Conservation (phyloP, 2,329 filamentous ascomycete species). For the Alternaria arborescens region DNA sequence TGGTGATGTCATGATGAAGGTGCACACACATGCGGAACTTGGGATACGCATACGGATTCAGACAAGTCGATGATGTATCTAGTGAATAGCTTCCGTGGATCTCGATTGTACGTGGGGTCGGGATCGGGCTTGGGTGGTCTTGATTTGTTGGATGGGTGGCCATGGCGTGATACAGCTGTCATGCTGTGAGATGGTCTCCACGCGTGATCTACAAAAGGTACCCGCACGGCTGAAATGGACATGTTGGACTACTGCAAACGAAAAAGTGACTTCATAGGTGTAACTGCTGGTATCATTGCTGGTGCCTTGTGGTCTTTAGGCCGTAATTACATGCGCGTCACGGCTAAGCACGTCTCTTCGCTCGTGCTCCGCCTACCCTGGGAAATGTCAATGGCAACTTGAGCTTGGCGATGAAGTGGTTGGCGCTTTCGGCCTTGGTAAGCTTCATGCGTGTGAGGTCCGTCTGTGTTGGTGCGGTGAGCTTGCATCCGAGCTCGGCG, state of each 20-base stretch:
- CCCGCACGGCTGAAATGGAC: background rate
- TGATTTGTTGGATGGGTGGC: background rate
- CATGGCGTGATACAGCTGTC: conserved; percentile 12
- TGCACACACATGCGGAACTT: background rate
- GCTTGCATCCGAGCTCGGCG: conserved; percentile 75
- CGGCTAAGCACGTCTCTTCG: conserved; percentile 20
- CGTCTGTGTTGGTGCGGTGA: conserved; percentile 58
- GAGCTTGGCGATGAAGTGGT: conserved; percentile 73
- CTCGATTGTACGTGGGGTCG: background rate
- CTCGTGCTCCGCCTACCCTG: conserved; percentile 56
- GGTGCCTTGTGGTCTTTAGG: background rate
- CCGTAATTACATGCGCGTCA: conserved; percentile 5
- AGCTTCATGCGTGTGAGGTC: conserved; percentile 63
- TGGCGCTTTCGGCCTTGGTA: conserved; percentile 67
- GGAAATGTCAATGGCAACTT: conserved; percentile 85
- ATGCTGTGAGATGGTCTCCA: background rate
- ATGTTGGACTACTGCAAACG: background rate
- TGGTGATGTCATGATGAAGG: conserved; percentile 32
- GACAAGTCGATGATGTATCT: conserved; percentile 23
- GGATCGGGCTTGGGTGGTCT: background rate
- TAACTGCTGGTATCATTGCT: conserved; percentile 1
- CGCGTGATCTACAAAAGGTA: conserved; percentile 5
- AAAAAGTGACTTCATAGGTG: background rate
- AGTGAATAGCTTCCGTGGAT: conserved; percentile 13
- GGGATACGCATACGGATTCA: background rate